A percentile compares a stretch with the other conserved stretches of the same genome.
phyloP scores from a whole-genome alignment of 768 basidiomycete genomes.

The Coprinopsis marcescibilis region DNA sequence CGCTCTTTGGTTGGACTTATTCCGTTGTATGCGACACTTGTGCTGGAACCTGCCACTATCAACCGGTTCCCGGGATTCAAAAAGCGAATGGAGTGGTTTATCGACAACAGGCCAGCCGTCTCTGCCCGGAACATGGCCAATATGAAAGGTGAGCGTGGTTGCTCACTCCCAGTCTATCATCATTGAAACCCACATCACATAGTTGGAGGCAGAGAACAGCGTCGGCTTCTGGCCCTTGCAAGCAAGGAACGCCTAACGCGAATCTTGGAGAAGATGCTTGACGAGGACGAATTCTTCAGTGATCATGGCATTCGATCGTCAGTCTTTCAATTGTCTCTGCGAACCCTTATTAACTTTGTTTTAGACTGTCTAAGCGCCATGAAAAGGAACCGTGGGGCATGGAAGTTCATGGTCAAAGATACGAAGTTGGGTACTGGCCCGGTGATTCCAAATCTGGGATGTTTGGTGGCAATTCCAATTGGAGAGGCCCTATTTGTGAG shows the following conservation, averaged over 20 bases:
- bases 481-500: constrained; percentile 88
- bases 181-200: constrained; percentile 4
- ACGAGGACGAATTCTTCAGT: constrained; percentile 94
- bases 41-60: constrained; percentile 83
- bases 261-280: constrained; percentile 94
- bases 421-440: constrained; percentile 96
- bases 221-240: constrained; percentile 82
- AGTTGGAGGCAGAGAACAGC: constrained; percentile 72
- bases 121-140: constrained; percentile 93
- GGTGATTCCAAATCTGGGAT: constrained; percentile 96
- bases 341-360: background rate
- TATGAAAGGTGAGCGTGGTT: constrained; percentile 64
- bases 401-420: constrained; percentile 85
- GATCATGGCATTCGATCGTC: constrained; percentile 95
- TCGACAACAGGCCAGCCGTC: constrained; percentile 85
- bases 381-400: constrained; percentile 93
- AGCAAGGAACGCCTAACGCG: constrained; percentile 85
- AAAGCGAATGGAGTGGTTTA: constrained; percentile 98
- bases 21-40: constrained; percentile 91
- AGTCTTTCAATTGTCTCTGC: constrained; percentile 25
- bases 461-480: constrained; percentile 99
- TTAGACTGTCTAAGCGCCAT: constrained; percentile 83
- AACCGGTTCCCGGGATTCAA: constrained; percentile 97
- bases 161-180: constrained; percentile 4
- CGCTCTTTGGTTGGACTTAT: constrained; percentile 97